These are phyloP conservation scores for Aegilops umbellulata DNA, from an alignment of 176 grass and related monocot genomes.

Conservation along the genomic window DNA sequence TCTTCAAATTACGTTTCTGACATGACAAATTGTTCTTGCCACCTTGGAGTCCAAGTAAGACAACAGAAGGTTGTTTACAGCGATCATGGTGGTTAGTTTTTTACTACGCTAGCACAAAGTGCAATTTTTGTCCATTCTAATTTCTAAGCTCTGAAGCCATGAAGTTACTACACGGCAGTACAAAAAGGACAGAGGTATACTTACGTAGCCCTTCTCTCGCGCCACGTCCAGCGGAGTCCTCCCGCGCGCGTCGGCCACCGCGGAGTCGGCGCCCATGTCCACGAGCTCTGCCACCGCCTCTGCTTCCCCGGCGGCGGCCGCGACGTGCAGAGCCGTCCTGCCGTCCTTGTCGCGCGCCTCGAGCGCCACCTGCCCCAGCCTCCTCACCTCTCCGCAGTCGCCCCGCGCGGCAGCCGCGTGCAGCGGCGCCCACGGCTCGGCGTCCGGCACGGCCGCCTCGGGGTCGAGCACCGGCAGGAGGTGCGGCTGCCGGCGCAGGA, in stretches of 20 bases:
- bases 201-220: conserved; percentile 82
- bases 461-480: conserved; percentile 56
- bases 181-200: conserved; percentile 23
- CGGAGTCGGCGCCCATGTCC: conserved; percentile 65
- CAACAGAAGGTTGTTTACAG: no score
- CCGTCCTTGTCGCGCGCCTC: conserved; percentile 49
- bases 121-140: background rate
- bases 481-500: conserved; percentile 72
- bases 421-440: conserved; percentile 48
- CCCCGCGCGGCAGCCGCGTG: conserved; percentile 61
- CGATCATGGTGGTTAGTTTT: background rate
- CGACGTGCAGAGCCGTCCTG: conserved; percentile 59
- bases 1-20: background rate
- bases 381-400: conserved; percentile 51
- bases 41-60: no score
- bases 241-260: conserved; percentile 40
- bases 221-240: conserved; percentile 63
- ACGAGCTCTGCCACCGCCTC: conserved; percentile 56
- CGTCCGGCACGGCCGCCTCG: conserved; percentile 4
- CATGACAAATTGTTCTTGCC: no score
- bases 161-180: background rate
- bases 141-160: background rate
- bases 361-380: conserved; percentile 45
- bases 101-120: background rate
- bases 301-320: conserved; percentile 50